A percentile compares a stretch with the other conserved stretches of the same genome.
These are phyloP conservation scores for Neurospora cerealis DNA, from an alignment of 495 filamentous ascomycete genomes.

Conservation along the genomic window DNA sequence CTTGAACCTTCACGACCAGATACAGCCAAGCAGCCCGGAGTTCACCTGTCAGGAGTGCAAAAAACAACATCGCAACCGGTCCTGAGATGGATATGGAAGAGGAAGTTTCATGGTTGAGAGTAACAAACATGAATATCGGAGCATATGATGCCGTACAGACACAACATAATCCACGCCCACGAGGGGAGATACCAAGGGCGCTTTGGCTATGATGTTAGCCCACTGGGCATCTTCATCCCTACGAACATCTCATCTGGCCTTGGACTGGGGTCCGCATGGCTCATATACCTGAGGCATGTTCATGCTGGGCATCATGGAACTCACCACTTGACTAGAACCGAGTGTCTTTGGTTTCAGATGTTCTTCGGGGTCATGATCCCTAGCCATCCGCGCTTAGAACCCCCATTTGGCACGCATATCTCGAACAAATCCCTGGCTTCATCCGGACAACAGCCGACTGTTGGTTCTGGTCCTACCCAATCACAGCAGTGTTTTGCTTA, in stretches of 20 bases:
- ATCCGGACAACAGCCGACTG: neutral
- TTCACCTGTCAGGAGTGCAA: neutral
- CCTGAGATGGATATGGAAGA: neutral
- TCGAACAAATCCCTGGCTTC: neutral
- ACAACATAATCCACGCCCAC: neutral
- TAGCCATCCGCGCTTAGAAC: neutral
- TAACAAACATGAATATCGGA: neutral
- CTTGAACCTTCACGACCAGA: neutral
- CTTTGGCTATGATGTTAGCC: neutral
- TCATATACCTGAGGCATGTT: neutral
- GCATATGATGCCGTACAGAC: neutral
- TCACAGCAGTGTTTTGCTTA: neutral
- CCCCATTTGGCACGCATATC: neutral
- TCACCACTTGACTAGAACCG: neutral
- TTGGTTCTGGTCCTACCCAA: neutral
- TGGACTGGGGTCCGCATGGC: neutral
- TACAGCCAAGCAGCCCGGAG: neutral
- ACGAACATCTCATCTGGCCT: neutral
- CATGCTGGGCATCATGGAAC: neutral
- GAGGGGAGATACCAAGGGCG: neutral
- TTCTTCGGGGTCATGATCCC: neutral
- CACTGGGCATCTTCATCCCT: neutral
- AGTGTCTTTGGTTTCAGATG: neutral
- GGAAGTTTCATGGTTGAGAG: neutral
- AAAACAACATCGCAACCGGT: neutral